Evolutionary conservation across 2,329 filamentous ascomycete species (phyloP), one percentile per base, ranked within the genome.

Genomic region (Colletotrichum trifolii): DNA sequence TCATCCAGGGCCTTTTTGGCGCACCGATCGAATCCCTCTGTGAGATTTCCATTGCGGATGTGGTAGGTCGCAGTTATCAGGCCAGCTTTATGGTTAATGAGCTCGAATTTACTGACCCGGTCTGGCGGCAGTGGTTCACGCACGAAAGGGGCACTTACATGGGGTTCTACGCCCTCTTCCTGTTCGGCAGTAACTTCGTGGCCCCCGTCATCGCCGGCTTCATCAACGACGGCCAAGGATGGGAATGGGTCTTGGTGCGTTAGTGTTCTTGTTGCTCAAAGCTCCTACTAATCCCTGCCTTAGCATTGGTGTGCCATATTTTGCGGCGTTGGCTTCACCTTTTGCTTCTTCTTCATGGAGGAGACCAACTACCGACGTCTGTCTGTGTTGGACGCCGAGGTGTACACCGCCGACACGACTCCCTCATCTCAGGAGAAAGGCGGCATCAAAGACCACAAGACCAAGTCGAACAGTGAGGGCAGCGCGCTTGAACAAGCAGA

Each of bases 331-430:
- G 71, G 68, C 5, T 70, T 76, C n/a, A 54, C 77, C 2, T 71
- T 71, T 52, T 72, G 72, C 15, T 85, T 87, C 73, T 76, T 87
- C 53, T 77, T 86, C 56, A 83, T 86, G 55, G 84, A 87, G 68
- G 85, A 87, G 71, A 84, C 83, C 3, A 78, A 79, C 35, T 87
- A 85, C 67, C 72, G 79, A 43, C 69, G 54, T 38, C 60, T 71
- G 6, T 76, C 75, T 7, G 57, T 74, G 7, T 13, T 56, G 54
- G 38, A 47, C 39, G 54, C 15, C 10, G 54, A 56, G 15, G 15
- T 52, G 5, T 43, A 34, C 9, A 0, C 47, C n/a, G 47, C 17
- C 6, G 38, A 43, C 1, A 8, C 4, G 6, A 8, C 34, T 1
- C 42, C 36, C 2, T 12, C 54, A 1, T 39, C 43, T 1, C 7